These are phyloP conservation scores for Chytriomyces hyalinus DNA, from an alignment of 192 early-diverging fungal species.

Conservation along the genomic window DNA sequence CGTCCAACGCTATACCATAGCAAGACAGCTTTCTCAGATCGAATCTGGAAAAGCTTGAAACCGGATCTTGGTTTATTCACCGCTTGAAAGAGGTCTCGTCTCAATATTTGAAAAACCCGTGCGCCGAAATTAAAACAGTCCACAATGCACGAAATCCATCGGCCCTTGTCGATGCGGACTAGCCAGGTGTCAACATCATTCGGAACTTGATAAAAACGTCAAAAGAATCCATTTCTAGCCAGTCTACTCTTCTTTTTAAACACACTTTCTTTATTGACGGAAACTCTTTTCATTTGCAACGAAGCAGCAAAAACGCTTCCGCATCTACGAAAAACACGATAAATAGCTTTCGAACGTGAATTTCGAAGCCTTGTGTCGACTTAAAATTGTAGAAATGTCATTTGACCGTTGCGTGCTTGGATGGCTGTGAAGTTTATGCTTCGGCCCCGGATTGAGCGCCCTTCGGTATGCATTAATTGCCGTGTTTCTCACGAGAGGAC, in stretches of 20 bases:
- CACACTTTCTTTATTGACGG: background rate
- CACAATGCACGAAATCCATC: no score
- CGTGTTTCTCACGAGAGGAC: slow-evolving; percentile 78
- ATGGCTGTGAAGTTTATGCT: slow-evolving; percentile 46
- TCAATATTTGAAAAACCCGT: no score
- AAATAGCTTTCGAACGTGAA: slow-evolving; percentile 59
- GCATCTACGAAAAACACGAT: background rate
- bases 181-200: background rate
- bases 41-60: no score
- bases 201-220: background rate
- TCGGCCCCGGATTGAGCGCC: slow-evolving; percentile 23
- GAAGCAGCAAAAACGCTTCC: no score
- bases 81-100: no score
- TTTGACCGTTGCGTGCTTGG: slow-evolving; percentile 61
- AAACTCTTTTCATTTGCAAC: background rate
- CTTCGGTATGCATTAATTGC: slow-evolving; percentile 75
- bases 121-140: no score
- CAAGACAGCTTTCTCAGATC: no score
- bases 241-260: background rate
- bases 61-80: no score
- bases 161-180: no score
- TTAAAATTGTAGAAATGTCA: slow-evolving; percentile 64
- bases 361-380: slow-evolving; percentile 61
- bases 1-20: no score
- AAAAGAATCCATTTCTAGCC: background rate